Evolutionary conservation across 2,329 filamentous ascomycete genomes (phyloP).

Genomic region (Xylaria multiplex): DNA sequence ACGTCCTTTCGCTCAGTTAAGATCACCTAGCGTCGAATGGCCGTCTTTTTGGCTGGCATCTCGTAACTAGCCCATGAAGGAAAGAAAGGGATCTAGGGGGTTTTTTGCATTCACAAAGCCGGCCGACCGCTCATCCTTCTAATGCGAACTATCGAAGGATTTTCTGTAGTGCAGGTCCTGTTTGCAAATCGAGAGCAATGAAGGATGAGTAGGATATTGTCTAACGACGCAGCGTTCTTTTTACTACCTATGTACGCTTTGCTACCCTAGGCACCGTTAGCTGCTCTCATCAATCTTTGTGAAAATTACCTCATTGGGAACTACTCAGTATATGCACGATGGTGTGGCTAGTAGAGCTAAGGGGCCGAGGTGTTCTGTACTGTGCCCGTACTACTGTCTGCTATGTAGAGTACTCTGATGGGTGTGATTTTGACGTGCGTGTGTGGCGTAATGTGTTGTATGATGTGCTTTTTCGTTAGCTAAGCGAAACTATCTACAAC

Average conservation of each 20-base stretch:
- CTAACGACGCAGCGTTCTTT: too few species aligned
- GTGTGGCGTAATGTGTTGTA: constrained; percentile 17
- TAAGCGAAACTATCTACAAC: not conserved
- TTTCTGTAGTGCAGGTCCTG: not conserved
- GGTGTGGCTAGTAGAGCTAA: constrained; percentile 10
- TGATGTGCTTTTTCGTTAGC: constrained; percentile 2
- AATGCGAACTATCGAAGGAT: constrained; percentile 22
- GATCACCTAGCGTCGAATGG: not conserved
- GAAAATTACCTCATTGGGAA: constrained; percentile 1
- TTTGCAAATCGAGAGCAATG: not conserved
- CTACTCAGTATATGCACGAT: constrained; percentile 1
- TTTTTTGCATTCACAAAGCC: not conserved
- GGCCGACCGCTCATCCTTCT: not conserved
- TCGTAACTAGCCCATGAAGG: constrained; percentile 3
- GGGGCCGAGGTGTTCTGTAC: constrained; percentile 3
- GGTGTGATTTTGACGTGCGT: constrained; percentile 5
- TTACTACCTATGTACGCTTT: too few species aligned
- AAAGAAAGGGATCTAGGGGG: not conserved
- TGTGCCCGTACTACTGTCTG: not conserved
- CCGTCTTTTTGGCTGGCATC: not conserved
- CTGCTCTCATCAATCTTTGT: not conserved
- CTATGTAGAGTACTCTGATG: not conserved
- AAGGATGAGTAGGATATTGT: constrained; percentile 9
- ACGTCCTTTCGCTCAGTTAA: constrained; percentile 3
- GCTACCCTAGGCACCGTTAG: not conserved